Evolutionary conservation across 1,139 yeast species (phyloP).

Genomic region (Pneumocystis sp.): DNA sequence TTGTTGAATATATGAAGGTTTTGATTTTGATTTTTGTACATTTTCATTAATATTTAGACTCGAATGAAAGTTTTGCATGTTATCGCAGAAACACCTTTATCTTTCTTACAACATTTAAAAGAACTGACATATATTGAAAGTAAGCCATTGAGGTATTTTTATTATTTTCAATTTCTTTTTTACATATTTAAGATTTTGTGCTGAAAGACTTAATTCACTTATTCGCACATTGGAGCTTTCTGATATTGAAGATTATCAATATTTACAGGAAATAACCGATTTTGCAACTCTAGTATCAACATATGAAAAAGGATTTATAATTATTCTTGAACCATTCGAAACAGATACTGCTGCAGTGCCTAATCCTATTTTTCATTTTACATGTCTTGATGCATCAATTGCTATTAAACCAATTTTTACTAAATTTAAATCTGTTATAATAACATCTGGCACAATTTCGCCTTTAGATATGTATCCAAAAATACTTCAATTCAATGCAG

Average conservation of each 20-base stretch:
- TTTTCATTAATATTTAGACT: conserved; percentile 28
- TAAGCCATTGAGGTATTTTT: conserved; percentile 52
- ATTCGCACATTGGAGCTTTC: conserved; percentile 78
- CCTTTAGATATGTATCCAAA: conserved; percentile 98
- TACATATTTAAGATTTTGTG: conserved; percentile 38
- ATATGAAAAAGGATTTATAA: conserved; percentile 80
- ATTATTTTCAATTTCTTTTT: not conserved
- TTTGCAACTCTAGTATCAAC: conserved; percentile 94
- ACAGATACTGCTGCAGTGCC: conserved; percentile 97
- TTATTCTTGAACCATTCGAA: conserved; percentile 89
- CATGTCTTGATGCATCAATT: conserved; percentile 93
- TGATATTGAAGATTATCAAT: conserved; percentile 82
- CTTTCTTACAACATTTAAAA: conserved; percentile 81
- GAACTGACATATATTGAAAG: conserved; percentile 84
- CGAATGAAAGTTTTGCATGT: conserved; percentile 96
- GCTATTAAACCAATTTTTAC: conserved; percentile 96
- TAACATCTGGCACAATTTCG: conserved; percentile 94
- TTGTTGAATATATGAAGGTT: conserved; percentile 72
- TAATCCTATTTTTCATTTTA: conserved; percentile 84
- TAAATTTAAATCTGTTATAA: conserved; percentile 80
- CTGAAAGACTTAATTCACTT: conserved; percentile 74
- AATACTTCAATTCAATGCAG: conserved; percentile 89
- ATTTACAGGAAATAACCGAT: conserved; percentile 87
- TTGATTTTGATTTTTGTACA: not conserved
- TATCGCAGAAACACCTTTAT: conserved; percentile 87